These are phyloP conservation scores for Leishmania turanica DNA, from an alignment of 208 protist species.

Conservation along the genomic window DNA sequence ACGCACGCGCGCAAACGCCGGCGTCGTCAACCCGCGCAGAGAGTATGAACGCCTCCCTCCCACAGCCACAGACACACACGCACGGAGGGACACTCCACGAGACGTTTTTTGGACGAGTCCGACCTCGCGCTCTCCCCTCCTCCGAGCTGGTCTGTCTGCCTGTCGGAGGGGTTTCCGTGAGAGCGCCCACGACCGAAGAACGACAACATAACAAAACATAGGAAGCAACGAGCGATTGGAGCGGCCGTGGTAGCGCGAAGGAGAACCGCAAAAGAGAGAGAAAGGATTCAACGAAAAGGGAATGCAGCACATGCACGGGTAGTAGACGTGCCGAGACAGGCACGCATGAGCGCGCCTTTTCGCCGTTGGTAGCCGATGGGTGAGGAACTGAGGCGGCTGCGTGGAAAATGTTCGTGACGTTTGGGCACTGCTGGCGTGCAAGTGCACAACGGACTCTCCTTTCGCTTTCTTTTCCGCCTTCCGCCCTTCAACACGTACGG, in stretches of 20 bases:
- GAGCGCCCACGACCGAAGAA: too few species aligned
- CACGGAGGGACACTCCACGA: neutral
- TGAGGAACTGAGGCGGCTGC: neutral
- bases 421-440: neutral
- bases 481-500: neutral
- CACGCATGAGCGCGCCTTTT: neutral
- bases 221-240: neutral
- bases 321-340: neutral
- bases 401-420: neutral
- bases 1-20: neutral
- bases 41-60: neutral
- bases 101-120: neutral
- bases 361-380: neutral
- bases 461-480: neutral
- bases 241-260: neutral
- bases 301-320: neutral
- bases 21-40: neutral
- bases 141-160: too few species aligned
- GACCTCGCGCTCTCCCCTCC: neutral
- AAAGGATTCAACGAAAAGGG: neutral
- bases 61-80: neutral
- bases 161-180: too few species aligned
- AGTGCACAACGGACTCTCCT: neutral
- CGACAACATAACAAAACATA: neutral
- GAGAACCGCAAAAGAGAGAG: neutral